phyloP scores from a whole-genome alignment of 352 stramenopile species.

The Globisporangium emineosum region DNA sequence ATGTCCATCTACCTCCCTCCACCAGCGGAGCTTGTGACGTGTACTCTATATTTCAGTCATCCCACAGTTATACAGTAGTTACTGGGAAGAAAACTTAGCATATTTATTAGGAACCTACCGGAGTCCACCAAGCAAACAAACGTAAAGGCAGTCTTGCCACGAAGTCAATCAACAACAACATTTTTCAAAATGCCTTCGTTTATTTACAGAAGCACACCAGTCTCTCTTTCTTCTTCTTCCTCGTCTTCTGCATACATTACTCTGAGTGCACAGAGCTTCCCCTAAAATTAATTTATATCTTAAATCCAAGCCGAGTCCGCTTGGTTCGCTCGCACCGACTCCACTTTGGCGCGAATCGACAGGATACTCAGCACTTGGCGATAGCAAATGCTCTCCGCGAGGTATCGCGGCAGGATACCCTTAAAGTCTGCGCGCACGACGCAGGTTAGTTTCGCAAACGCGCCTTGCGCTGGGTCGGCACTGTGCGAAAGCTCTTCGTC shows the following conservation, averaged over 20 bases:
- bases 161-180: not conserved
- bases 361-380: conserved; percentile 68
- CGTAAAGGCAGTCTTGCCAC: too few relatives aligned
- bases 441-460: conserved; percentile 46
- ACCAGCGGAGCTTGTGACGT: too few relatives aligned
- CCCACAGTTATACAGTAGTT: too few relatives aligned
- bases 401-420: conserved; percentile 53
- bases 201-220: not conserved
- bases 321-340: conserved; percentile 24
- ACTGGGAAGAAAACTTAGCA: too few relatives aligned
- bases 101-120: too few relatives aligned
- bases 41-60: too few relatives aligned
- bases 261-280: not conserved
- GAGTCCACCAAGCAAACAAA: too few relatives aligned
- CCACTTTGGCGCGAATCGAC: conserved; percentile 44
- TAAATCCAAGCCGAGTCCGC: conserved; percentile 28
- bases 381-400: conserved; percentile 76
- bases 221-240: not conserved
- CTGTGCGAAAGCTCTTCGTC: conserved; percentile 21
- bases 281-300: conserved; percentile 4
- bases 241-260: not conserved
- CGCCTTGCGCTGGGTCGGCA: conserved; percentile 8
- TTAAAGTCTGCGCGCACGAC: conserved; percentile 63
- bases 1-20: too few relatives aligned
- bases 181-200: not conserved